Percentiles rank a stretch among this genome's conserved stretches.
Evolutionary conservation across 2,329 filamentous ascomycete genomes (phyloP).

Genomic region (Aspergillus fumigatiaffinis): DNA sequence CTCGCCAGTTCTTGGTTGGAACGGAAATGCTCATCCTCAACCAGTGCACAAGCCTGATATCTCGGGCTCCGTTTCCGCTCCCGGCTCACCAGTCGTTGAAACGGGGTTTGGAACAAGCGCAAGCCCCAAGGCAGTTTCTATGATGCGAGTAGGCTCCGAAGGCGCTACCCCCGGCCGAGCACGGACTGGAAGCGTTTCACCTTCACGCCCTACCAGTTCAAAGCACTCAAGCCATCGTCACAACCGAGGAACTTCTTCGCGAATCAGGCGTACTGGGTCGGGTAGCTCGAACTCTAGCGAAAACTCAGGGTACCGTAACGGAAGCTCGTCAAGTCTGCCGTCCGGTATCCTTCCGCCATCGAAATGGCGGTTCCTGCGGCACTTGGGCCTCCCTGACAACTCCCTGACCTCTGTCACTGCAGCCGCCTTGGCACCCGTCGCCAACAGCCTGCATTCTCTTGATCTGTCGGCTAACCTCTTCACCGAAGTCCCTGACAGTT

Average conservation of each 20-base stretch:
- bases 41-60: slow-evolving; percentile 62
- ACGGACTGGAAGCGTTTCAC: slow-evolving; percentile 72
- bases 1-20: slow-evolving; percentile 72
- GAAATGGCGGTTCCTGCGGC: slow-evolving; percentile 93
- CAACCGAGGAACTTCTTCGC: slow-evolving; percentile 62
- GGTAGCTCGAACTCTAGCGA: slow-evolving; percentile 84
- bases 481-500: slow-evolving; percentile 85
- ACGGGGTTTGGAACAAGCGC: slow-evolving; percentile 46
- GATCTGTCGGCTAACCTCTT: slow-evolving; percentile 93
- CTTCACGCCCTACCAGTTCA: slow-evolving; percentile 69
- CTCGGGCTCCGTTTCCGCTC: slow-evolving; percentile 64
- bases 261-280: slow-evolving; percentile 81
- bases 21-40: slow-evolving; percentile 53
- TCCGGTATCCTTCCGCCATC: slow-evolving; percentile 70
- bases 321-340: slow-evolving; percentile 75
- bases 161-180: slow-evolving; percentile 31
- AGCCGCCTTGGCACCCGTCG: slow-evolving; percentile 72
- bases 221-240: slow-evolving; percentile 65
- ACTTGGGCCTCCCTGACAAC: slow-evolving; percentile 90
- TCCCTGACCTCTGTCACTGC: slow-evolving; percentile 75
- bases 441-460: slow-evolving; percentile 83
- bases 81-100: slow-evolving; percentile 57
- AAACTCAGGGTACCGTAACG: slow-evolving; percentile 50
- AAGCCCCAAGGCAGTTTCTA: slow-evolving; percentile 45
- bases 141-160: slow-evolving; percentile 58